Base-by-base conservation (phyloP, 139 green algal species). In the Diplosphaera chodatii region DNA sequence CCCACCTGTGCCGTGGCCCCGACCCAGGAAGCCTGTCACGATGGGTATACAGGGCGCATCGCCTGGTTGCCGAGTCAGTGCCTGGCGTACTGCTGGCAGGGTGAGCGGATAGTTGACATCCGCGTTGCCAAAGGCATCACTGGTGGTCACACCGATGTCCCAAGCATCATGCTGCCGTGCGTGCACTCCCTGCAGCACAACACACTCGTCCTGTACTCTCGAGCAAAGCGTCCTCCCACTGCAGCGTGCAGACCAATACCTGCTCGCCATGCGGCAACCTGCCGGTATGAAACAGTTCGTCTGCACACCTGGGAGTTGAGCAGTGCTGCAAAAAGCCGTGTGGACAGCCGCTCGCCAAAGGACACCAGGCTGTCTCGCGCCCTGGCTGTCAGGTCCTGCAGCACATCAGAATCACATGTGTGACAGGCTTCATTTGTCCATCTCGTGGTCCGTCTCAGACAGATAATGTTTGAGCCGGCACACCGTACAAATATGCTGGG, bases 301-400 rank as follows among this genome's bases (percentile, higher is more conserved):
- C n/a, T n/a, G 13, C 71, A 30, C 64, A 77, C 72, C 73, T 78
- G 31, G 18, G 27, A 28, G 8, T 62, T 70, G 23, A 97, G 77
- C 75, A 90, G 94, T 0, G 79, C 82, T 23, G 94, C 89, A 84
- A 99, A 99, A 62, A 99, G 86, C 73, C 95, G 86, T 0, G 92
- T 98, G 32, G 88, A 93, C 70, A 99, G 84, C 59, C 96, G 90
- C 88, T 99, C 96, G 30, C 96, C 96, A 76, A 98, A 99, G 2
- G 91, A 97, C 32, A 99, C 95, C 27, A 99, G 76, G 68, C 80
- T 89, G 85, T 98, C 96, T 64, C 86, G 85, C 25, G 94, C 92
- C 33, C 95, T 84, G 1, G 79, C 74, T 1, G 92, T 98, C 25
- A 97, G 78, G 70, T 99, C 93, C 83, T 97, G 82, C 32, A 76